A percentile compares a stretch with the other conserved stretches of the same genome.
These are phyloP conservation scores for Dactylis glomerata DNA, from an alignment of 176 grass and related monocot genomes.

Conservation along the genomic window DNA sequence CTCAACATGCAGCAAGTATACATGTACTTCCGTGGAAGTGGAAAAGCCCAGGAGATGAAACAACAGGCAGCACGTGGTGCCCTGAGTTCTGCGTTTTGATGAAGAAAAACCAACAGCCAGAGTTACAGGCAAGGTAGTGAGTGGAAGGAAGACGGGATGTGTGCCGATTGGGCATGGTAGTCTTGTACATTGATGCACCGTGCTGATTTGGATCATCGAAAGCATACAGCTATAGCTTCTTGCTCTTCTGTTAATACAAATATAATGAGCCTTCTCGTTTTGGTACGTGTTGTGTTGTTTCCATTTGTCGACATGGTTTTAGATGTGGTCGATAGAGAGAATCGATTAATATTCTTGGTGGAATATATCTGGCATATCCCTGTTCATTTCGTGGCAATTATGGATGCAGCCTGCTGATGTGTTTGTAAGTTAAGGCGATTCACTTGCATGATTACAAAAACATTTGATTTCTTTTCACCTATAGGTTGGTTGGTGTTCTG, in stretches of 20 bases:
- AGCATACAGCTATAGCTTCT: slow-evolving; percentile 16
- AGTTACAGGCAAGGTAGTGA: slow-evolving; percentile 9
- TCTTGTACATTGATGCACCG: slow-evolving; percentile 28
- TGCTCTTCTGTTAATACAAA: slow-evolving; percentile 34
- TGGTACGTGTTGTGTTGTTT: background rate
- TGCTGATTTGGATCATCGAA: slow-evolving; percentile 4
- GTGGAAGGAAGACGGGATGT: slow-evolving; percentile 22
- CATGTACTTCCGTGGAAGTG: slow-evolving; percentile 96
- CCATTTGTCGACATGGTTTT: slow-evolving; percentile 16
- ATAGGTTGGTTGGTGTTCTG: too few relatives aligned
- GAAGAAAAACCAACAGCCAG: background rate
- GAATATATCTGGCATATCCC: slow-evolving; percentile 2
- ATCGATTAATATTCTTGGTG: background rate
- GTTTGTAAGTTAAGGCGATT: background rate
- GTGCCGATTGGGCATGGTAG: background rate
- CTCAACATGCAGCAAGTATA: slow-evolving; percentile 73
- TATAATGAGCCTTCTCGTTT: slow-evolving; percentile 19
- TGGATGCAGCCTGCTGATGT: background rate
- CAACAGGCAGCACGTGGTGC: slow-evolving; percentile 69
- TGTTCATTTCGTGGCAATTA: background rate
- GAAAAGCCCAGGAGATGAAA: slow-evolving; percentile 76
- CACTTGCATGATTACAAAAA: background rate
- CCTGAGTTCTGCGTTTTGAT: slow-evolving; percentile 74
- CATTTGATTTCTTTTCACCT: background rate
- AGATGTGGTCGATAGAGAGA: slow-evolving; percentile 33